Conservation (phyloP, 768 basidiomycete species). For the Suillus alpinus region DNA sequence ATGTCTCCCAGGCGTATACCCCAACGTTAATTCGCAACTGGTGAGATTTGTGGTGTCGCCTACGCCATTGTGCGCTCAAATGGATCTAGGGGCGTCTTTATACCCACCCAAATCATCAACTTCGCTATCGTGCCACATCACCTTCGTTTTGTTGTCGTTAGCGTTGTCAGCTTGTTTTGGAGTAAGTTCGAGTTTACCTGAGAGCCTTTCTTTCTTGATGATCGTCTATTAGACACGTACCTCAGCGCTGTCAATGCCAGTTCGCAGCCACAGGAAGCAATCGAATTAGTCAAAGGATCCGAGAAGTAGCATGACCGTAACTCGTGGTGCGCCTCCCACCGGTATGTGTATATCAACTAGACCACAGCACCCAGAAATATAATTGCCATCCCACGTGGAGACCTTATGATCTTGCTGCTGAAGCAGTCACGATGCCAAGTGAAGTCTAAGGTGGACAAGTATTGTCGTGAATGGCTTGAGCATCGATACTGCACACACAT, state of each 20-base stretch:
- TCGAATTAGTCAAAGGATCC: background rate
- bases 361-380: background rate
- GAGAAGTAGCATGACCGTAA: conserved; percentile 1
- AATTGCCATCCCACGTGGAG: background rate
- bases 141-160: conserved; percentile 69
- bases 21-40: conserved; percentile 78
- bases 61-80: background rate
- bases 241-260: conserved; percentile 55
- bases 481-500: background rate
- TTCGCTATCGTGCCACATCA: conserved; percentile 77
- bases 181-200: conserved; percentile 47
- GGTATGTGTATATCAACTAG: background rate
- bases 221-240: conserved; percentile 50
- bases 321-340: background rate
- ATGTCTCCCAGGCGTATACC: conserved; percentile 53
- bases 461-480: background rate
- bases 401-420: background rate
- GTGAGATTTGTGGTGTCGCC: conserved; percentile 31
- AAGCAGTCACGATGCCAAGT: background rate
- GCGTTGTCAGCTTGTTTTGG: conserved; percentile 80
- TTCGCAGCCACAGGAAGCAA: conserved; percentile 3
- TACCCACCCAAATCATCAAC: conserved; percentile 77
- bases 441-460: background rate
- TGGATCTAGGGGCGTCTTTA: conserved; percentile 58
- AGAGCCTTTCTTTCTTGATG: background rate